Evolutionary conservation across 768 basidiomycete species (phyloP), one percentile per base, ranked within the genome.

Genomic region (Hericium alpestre): DNA sequence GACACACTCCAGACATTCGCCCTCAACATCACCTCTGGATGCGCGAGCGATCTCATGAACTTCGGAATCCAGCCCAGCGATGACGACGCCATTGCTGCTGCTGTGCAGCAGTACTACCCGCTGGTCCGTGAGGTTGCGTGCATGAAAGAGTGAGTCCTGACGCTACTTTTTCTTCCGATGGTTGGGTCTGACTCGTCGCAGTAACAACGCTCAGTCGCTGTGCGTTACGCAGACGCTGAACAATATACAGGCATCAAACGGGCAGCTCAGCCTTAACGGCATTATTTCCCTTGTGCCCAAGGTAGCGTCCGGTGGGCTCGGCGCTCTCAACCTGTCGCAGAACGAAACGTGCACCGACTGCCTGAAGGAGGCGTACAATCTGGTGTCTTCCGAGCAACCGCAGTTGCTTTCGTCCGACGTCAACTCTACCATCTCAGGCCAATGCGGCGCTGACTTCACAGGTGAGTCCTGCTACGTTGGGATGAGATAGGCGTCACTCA

Each of bases 171-270:
- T 32, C 32, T 41, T 56, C 9, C 53, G 9, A 43, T 47, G 2
- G 56, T 16, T 11, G 18, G 49, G 57, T 32, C 51, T 58, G 52
- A 38, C 57, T 48, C 48, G 56, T 43, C 58, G 51, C 60, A 72
- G 72, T 59, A 70, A 74, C 40, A 65, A 65, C 15, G 58, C 65
- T 54, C 72, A 69, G 65, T 66, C 76, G 64, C 71, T 83, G 58
- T 90, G 88, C 65, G 62, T 77, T 23, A 80, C 81, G 0, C 74
- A 89, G 62, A 70, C 74, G 8, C 74, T 90, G 11, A 78, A 71
- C 22, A 74, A 74, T 61, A 60, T 85, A 16, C 76, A 90, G 66
- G 62, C 64, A 4, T 32, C 57, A n/a, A 66, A 38, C 10, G 59
- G 61, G n/a, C 51, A 53, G 37, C 22, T 62, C 22, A 51, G 4